Evolutionary conservation across 2,329 filamentous ascomycete species (phyloP).

Genomic region (Trichoderma arundinaceum): DNA sequence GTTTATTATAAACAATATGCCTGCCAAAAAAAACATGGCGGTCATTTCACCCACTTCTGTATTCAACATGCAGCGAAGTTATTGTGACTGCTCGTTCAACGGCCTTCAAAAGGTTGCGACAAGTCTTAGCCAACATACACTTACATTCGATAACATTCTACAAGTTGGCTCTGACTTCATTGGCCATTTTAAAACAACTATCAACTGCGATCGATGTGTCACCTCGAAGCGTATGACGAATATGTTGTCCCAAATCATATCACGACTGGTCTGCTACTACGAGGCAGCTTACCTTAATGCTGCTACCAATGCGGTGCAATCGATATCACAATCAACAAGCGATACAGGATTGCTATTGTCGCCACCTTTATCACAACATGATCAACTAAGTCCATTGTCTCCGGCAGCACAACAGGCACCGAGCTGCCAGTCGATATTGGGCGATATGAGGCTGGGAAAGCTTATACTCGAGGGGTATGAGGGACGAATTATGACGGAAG

Average conservation of each 20-base stretch:
- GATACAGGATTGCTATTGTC: background rate
- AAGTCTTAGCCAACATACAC: constrained; percentile 14
- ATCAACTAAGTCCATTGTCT: background rate
- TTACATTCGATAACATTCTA: constrained; percentile 22
- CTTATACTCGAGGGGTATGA: constrained; percentile 17
- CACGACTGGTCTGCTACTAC: constrained; percentile 28
- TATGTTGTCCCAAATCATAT: constrained; percentile 28
- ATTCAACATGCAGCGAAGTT: constrained; percentile 14
- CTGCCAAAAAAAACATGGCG: background rate
- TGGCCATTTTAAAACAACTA: constrained; percentile 15
- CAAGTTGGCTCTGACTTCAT: constrained; percentile 22
- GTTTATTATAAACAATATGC: background rate
- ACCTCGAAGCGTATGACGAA: constrained; percentile 20
- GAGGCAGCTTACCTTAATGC: constrained; percentile 24
- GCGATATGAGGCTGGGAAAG: constrained; percentile 28
- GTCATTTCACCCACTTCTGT: background rate
- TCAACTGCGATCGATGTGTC: constrained; percentile 23
- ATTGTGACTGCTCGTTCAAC: constrained; percentile 17
- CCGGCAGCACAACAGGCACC: background rate
- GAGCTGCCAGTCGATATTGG: constrained; percentile 6
- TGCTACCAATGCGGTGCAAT: background rate
- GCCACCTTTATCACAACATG: constrained; percentile 14
- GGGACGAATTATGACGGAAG: constrained; percentile 24
- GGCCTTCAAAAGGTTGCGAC: constrained; percentile 13
- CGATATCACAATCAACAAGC: background rate